Conservation (phyloP, 305 asterid species). For the Fraxinus greggii region DNA sequence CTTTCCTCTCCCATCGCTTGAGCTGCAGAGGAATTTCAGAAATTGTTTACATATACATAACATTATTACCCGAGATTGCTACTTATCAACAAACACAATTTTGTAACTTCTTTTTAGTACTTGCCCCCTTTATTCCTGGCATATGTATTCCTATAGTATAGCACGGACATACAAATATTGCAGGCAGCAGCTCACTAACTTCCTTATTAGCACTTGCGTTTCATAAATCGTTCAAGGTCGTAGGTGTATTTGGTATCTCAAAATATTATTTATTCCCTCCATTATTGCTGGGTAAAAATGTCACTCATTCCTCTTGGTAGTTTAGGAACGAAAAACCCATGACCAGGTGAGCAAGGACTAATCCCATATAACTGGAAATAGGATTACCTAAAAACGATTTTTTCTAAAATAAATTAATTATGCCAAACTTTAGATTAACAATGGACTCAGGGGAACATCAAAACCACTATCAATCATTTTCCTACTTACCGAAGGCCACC, state of each 20-base stretch:
- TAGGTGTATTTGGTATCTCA: neutral
- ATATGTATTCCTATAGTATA: neutral
- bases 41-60: neutral
- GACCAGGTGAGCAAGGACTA: neutral
- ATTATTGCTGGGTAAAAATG: neutral
- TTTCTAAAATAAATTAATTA: neutral
- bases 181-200: neutral
- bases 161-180: neutral
- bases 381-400: neutral
- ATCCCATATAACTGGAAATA: neutral
- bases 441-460: neutral
- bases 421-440: neutral
- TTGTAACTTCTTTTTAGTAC: neutral
- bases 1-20: slow-evolving; percentile 88
- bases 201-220: neutral
- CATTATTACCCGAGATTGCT: neutral
- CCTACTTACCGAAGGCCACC: neutral
- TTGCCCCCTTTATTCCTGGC: neutral
- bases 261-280: neutral
- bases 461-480: neutral
- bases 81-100: neutral
- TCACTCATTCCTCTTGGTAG: neutral
- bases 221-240: neutral
- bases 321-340: neutral
- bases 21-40: slow-evolving; percentile 41